Evolutionary conservation across 495 filamentous ascomycete species (phyloP).

Genomic region (Sphaerosporella brunnea): DNA sequence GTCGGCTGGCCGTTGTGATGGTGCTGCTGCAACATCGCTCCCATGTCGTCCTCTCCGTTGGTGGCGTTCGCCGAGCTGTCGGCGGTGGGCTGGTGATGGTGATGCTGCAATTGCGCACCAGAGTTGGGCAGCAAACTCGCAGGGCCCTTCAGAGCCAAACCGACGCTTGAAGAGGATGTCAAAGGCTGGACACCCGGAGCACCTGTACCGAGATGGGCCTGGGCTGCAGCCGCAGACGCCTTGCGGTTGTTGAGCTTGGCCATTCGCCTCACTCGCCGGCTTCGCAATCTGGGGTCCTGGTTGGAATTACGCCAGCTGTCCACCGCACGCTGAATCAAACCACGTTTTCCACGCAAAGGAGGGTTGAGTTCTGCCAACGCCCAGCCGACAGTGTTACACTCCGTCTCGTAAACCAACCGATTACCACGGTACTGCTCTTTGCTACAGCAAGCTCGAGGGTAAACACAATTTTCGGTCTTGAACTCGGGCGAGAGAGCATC

Average conservation of each 20-base stretch:
- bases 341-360: conserved; percentile 75
- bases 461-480: conserved; percentile 96
- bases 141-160: conserved; percentile 26
- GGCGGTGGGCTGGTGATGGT: conserved; percentile 67
- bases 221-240: conserved; percentile 33
- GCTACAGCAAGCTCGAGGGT: conserved; percentile 80
- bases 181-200: conserved; percentile 19
- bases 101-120: conserved; percentile 47
- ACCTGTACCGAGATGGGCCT: conserved; percentile 24
- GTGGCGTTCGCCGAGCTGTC: conserved; percentile 28
- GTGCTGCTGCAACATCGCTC: conserved; percentile 82
- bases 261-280: conserved; percentile 78
- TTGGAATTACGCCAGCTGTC: conserved; percentile 99
- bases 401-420: conserved; percentile 85
- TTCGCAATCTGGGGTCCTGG: conserved; percentile 77
- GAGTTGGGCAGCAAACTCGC: conserved; percentile 12
- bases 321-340: conserved; percentile 88
- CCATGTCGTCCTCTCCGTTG: conserved; percentile 59
- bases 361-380: conserved; percentile 85
- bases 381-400: conserved; percentile 97
- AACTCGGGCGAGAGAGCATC: conserved; percentile 72
- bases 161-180: conserved; percentile 18
- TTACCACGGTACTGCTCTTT: conserved; percentile 96
- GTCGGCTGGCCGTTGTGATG: conserved; percentile 33
- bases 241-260: conserved; percentile 84